These are phyloP conservation scores for Exophiala sp. DNA, from an alignment of 2,329 filamentous ascomycete genomes.

Conservation along the genomic window DNA sequence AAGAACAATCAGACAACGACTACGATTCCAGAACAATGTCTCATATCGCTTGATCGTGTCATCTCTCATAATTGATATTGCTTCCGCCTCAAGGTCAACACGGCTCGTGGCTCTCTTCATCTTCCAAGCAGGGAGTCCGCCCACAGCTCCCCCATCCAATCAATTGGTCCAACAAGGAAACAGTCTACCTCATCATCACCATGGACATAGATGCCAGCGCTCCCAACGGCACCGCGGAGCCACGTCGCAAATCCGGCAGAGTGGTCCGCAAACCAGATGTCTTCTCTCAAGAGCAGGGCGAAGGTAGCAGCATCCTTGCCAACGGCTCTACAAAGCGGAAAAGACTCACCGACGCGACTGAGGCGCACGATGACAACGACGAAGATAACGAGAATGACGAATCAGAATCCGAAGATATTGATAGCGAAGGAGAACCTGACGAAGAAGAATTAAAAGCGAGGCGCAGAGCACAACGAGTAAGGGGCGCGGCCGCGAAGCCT, in stretches of 20 bases:
- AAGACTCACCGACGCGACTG: constrained; percentile 37
- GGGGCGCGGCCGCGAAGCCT: constrained; percentile 37
- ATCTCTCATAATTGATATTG: neutral
- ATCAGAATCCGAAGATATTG: constrained; percentile 28
- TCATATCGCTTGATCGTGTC: neutral
- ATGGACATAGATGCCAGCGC: constrained; percentile 20
- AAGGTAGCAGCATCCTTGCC: constrained; percentile 28
- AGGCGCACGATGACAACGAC: constrained; percentile 30
- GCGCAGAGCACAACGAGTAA: constrained; percentile 35
- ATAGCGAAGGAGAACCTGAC: constrained; percentile 35
- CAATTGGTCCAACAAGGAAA: too few relatives aligned
- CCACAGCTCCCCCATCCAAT: neutral
- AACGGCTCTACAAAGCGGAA: constrained; percentile 46
- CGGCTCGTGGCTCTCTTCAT: neutral
- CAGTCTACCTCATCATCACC: neutral
- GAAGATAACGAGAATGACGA: constrained; percentile 27
- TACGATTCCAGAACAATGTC: neutral
- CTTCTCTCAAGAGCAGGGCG: constrained; percentile 37
- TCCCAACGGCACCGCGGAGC: constrained; percentile 16
- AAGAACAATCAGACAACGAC: neutral
- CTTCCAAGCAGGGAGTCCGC: neutral
- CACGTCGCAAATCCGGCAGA: constrained; percentile 42
- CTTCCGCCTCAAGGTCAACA: neutral
- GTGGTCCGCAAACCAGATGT: constrained; percentile 39
- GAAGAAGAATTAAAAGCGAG: constrained; percentile 47